Percentiles rank a stretch among this genome's conserved stretches.
These are phyloP conservation scores for Rhododendron simsii DNA, from an alignment of 148 eudicot genomes.

Conservation along the genomic window DNA sequence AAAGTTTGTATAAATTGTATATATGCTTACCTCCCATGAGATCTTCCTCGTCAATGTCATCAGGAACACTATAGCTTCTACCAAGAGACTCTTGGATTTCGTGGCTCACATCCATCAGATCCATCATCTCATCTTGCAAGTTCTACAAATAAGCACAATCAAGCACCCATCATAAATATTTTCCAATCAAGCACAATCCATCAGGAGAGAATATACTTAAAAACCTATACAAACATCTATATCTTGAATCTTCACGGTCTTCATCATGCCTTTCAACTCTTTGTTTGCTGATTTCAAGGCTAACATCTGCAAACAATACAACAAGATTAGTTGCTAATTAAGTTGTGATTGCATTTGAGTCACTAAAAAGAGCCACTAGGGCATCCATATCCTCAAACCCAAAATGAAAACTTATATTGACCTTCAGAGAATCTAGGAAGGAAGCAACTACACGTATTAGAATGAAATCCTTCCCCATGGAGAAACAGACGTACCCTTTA, in stretches of 20 bases:
- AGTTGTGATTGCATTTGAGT: not conserved
- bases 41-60: constrained; percentile 94
- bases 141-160: constrained; percentile 39
- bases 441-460: constrained; percentile 11
- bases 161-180: not conserved
- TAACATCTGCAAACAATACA: constrained; percentile 56
- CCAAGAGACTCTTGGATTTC: constrained; percentile 97
- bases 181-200: constrained; percentile 4
- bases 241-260: constrained; percentile 88
- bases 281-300: constrained; percentile 92
- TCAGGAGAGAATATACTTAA: not conserved
- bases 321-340: not conserved
- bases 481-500: constrained; percentile 28
- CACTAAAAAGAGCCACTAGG: constrained; percentile 6
- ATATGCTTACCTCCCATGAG: constrained; percentile 77
- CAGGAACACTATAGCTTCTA: constrained; percentile 88
- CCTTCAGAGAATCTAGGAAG: constrained; percentile 5
- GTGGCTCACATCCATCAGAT: constrained; percentile 89
- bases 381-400: constrained; percentile 5
- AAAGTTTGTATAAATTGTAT: not conserved
- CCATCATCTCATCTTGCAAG: constrained; percentile 98
- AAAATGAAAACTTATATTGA: constrained; percentile 1
- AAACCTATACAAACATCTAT: constrained; percentile 58
- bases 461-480: constrained; percentile 10
- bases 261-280: constrained; percentile 99